Evolutionary conservation across 768 basidiomycete genomes (phyloP), one percentile per base, ranked within the genome.

Genomic region (Auricularia cornea): DNA sequence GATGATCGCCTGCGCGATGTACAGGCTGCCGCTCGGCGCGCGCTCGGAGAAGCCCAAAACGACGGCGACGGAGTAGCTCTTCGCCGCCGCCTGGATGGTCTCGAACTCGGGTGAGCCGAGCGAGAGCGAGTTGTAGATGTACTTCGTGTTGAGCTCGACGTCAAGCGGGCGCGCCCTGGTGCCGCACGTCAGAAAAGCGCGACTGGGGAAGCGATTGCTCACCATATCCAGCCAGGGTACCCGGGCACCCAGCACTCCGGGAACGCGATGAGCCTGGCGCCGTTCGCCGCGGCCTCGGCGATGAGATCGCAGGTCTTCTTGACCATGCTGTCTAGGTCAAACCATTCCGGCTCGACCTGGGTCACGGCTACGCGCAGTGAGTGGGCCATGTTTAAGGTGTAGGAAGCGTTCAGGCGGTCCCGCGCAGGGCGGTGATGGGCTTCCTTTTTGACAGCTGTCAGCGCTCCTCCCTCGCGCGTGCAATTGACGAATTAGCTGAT

Each of bases 41-140:
- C 62, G 52, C n/a, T 62, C 62, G 23, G 62, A 62, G 51, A 63
- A 60, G 12, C 60, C 59, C 8, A 61, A 26, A 11, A 56, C 60
- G 26, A 56, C 63, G 23, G 32, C 51, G 14, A 56, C 12, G 31
- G 31, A 52, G 38, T 26, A n/a, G 64, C 61, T 14, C 3, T 57
- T 65, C 26, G 60, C 61, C 14, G 64, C 60, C 2, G 48, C 61
- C 35, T 56, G 61, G 32, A 65, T 62, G 20, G 56, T 28, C 32
- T 59, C 16, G 48, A 65, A 29, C 32, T 61, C 33, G 26, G 57
- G 56, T 2, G 59, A 62, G 57, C 54, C 44, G 29, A 65, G 12
- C 16, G 35, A 32, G 60, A 65, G 35, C 56, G 64, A 62, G 54
- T 62, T 30, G 16, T 31, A 23, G 30, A 40, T 35, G 23, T 59